phyloP scores from a whole-genome alignment of 1,139 yeast species.

The Maudiozyma humilis region DNA sequence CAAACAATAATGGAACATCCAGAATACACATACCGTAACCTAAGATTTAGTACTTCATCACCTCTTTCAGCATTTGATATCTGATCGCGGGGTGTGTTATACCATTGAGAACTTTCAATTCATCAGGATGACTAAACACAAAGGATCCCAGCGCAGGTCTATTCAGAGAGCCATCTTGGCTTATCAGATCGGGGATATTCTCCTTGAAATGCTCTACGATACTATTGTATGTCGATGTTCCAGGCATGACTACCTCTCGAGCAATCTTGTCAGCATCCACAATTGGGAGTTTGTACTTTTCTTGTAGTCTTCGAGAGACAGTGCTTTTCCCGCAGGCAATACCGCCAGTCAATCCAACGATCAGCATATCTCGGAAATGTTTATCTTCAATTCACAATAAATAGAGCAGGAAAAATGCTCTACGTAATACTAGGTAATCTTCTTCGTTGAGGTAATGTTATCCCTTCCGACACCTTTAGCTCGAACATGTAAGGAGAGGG shows the following conservation, averaged over 20 bases:
- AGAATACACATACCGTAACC: conserved; percentile 53
- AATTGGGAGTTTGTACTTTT: conserved; percentile 47
- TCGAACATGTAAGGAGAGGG: no score
- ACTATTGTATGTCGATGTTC: conserved; percentile 56
- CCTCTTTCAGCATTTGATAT: conserved; percentile 51
- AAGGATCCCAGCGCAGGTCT: conserved; percentile 68
- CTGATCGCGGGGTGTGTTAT: conserved; percentile 90
- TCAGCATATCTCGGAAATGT: conserved; percentile 47
- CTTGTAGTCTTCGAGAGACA: conserved; percentile 53
- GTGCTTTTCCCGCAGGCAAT: conserved; percentile 95
- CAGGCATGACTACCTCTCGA: conserved; percentile 75
- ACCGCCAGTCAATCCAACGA: conserved; percentile 92
- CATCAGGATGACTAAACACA: conserved; percentile 62
- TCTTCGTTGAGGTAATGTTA: no score
- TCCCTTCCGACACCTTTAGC: no score
- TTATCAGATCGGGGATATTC: conserved; percentile 48
- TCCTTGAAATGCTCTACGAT: conserved; percentile 54
- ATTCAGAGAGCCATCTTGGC: conserved; percentile 47
- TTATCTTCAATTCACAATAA: no score
- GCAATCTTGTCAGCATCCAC: conserved; percentile 92
- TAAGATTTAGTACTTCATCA: conserved; percentile 49
- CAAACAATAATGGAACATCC: conserved; percentile 88
- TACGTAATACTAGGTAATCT: no score
- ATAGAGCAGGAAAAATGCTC: no score
- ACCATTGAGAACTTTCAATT: conserved; percentile 50